Percentiles rank a stretch among this genome's conserved stretches.
phyloP scores from a whole-genome alignment of 1,139 yeast genomes.

The Suhomyces panamericanus region DNA sequence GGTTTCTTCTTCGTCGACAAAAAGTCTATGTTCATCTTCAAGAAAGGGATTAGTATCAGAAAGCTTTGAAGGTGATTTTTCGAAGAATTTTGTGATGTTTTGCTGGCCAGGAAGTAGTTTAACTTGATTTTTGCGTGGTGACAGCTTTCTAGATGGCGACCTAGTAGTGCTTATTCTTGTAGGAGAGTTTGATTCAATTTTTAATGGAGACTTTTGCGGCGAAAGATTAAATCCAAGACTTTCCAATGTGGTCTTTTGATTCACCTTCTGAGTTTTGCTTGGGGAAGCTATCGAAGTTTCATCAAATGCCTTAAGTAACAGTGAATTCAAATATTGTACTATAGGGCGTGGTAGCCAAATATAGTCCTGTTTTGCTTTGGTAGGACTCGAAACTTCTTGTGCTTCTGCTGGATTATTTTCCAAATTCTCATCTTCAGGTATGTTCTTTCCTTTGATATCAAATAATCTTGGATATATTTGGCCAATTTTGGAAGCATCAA shows the following conservation, averaged over 20 bases:
- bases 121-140: neutral
- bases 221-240: slow-evolving; percentile 9
- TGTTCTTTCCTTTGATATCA: slow-evolving; percentile 5
- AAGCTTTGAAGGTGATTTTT: neutral
- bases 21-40: neutral
- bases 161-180: neutral
- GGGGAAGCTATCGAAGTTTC: slow-evolving; percentile 5
- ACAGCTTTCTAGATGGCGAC: neutral
- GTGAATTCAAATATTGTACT: slow-evolving; percentile 15
- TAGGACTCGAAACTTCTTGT: neutral
- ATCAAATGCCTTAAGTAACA: slow-evolving; percentile 11
- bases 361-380: slow-evolving; percentile 6
- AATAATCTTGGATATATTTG: slow-evolving; percentile 5
- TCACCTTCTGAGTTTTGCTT: neutral
- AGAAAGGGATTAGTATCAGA: slow-evolving; percentile 2
- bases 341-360: slow-evolving; percentile 17
- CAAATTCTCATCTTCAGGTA: neutral
- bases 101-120: slow-evolving; percentile 10
- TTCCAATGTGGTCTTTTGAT: slow-evolving; percentile 17
- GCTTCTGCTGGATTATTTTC: neutral
- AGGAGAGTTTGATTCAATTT: neutral
- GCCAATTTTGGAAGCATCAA: slow-evolving; percentile 7
- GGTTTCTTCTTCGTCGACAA: neutral
- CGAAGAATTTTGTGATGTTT: slow-evolving; percentile 8
- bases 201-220: slow-evolving; percentile 1